Evolutionary conservation across 1,284 basidiomycete genomes (phyloP).

Genomic region (Grifola frondosa): DNA sequence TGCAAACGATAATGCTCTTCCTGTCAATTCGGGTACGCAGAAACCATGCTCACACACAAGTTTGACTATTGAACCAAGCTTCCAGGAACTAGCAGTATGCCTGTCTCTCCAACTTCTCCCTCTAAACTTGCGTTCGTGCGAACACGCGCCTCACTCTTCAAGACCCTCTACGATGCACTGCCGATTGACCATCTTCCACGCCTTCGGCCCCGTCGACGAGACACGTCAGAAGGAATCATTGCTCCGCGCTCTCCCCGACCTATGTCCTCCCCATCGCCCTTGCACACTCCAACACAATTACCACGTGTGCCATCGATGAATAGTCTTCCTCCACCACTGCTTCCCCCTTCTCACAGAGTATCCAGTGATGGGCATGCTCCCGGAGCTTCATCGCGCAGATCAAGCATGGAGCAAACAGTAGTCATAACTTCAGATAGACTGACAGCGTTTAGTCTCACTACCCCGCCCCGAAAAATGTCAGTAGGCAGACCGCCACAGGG

Average conservation of each 20-base stretch:
- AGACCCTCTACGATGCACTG: constrained; percentile 30
- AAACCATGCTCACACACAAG: too few species aligned
- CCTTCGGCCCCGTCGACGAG: constrained; percentile 28
- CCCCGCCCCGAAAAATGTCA: constrained; percentile 23
- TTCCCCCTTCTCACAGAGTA: constrained; percentile 20
- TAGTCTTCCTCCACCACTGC: constrained; percentile 23
- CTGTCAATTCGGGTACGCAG: constrained; percentile 41
- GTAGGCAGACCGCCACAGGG: constrained; percentile 9
- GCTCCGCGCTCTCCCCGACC: constrained; percentile 29
- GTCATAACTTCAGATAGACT: constrained; percentile 5
- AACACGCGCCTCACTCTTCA: constrained; percentile 34
- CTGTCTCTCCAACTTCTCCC: constrained; percentile 24
- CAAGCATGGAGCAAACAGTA: not conserved
- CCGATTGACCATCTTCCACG: constrained; percentile 30
- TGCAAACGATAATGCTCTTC: constrained; percentile 93
- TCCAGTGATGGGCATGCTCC: constrained; percentile 20
- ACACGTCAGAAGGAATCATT: constrained; percentile 34
- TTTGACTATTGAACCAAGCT: too few species aligned
- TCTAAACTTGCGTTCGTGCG: constrained; percentile 9
- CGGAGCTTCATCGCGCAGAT: constrained; percentile 7
- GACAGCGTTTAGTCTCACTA: constrained; percentile 17
- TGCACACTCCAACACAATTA: constrained; percentile 13
- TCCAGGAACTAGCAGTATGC: constrained; percentile 14
- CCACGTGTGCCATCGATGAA: constrained; percentile 23
- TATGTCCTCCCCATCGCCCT: constrained; percentile 20